phyloP scores from a whole-genome alignment of 495 filamentous ascomycete species.

The Daldinia grandis region DNA sequence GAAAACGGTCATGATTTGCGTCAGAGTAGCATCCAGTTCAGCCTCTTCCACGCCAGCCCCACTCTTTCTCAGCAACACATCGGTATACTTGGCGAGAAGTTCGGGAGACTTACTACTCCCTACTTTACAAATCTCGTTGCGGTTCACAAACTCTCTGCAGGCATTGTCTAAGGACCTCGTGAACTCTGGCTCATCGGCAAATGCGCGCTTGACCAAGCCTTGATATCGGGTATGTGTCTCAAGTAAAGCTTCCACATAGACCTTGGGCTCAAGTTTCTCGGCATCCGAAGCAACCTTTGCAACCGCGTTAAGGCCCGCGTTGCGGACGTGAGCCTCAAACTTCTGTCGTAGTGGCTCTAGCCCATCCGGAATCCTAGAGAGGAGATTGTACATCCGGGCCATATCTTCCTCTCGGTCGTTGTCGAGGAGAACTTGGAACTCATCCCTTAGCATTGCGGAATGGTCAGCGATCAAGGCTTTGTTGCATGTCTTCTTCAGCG shows the following conservation, averaged over 20 bases:
- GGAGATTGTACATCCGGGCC: slow-evolving; percentile 92
- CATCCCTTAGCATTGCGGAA: slow-evolving; percentile 82
- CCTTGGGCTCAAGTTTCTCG: slow-evolving; percentile 92
- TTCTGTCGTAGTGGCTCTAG: slow-evolving; percentile 86
- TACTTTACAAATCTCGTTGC: slow-evolving; percentile 92
- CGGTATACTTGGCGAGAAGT: slow-evolving; percentile 94
- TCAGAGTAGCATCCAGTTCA: slow-evolving; percentile 87
- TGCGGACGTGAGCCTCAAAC: slow-evolving; percentile 93
- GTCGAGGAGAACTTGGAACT: slow-evolving; percentile 95
- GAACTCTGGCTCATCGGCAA: slow-evolving; percentile 95
- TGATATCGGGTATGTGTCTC: slow-evolving; percentile 95
- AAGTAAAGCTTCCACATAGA: slow-evolving; percentile 93
- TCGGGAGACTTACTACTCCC: slow-evolving; percentile 94
- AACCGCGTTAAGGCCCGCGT: slow-evolving; percentile 84
- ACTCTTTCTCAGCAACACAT: slow-evolving; percentile 91
- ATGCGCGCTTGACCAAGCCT: slow-evolving; percentile 88
- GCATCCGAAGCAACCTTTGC: slow-evolving; percentile 90
- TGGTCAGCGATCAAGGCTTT: slow-evolving; percentile 89
- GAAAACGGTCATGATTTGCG: slow-evolving; percentile 99
- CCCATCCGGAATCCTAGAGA: slow-evolving; percentile 90
- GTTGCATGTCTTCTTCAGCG: slow-evolving; percentile 87
- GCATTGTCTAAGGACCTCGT: slow-evolving; percentile 96
- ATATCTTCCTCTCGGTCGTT: slow-evolving; percentile 95
- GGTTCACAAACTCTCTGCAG: slow-evolving; percentile 96
- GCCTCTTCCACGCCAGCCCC: slow-evolving; percentile 89